Conservation (phyloP, 768 basidiomycete species). For the Hortiboletus flavorubellus region DNA sequence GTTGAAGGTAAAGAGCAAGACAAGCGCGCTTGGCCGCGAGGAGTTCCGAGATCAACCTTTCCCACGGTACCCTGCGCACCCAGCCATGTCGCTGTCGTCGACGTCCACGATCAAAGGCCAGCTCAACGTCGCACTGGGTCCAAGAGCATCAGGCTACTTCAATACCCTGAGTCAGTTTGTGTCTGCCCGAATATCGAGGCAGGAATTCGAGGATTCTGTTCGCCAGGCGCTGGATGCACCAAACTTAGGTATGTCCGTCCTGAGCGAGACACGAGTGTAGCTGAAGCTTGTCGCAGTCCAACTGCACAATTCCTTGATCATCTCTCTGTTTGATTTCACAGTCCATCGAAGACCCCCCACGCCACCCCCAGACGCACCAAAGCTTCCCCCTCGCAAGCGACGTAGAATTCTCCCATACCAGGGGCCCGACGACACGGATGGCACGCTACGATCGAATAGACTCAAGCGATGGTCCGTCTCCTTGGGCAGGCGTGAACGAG, state of each 20-base stretch:
- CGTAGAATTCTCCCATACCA: constrained; percentile 70
- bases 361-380: constrained; percentile 59
- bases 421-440: constrained; percentile 56
- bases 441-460: constrained; percentile 56
- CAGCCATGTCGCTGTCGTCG: constrained; percentile 67
- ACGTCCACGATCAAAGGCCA: constrained; percentile 71
- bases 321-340: constrained; percentile 79
- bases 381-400: constrained; percentile 64
- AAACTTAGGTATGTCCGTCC: constrained; percentile 40
- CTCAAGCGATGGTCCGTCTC: constrained; percentile 75
- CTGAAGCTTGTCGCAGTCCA: constrained; percentile 49
- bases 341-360: constrained; percentile 65
- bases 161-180: constrained; percentile 63
- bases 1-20: background rate
- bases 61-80: constrained; percentile 7
- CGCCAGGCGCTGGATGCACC: constrained; percentile 59
- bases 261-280: background rate
- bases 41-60: constrained; percentile 4
- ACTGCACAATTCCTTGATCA: constrained; percentile 80
- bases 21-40: background rate
- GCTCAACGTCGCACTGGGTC: constrained; percentile 57
- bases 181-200: constrained; percentile 61
- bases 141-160: constrained; percentile 61
- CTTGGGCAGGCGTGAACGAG: constrained; percentile 70
- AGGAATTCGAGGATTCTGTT: constrained; percentile 72